Conservation (phyloP, 371 early-diverging fungal genomes). For the Apophysomyces elegans region DNA sequence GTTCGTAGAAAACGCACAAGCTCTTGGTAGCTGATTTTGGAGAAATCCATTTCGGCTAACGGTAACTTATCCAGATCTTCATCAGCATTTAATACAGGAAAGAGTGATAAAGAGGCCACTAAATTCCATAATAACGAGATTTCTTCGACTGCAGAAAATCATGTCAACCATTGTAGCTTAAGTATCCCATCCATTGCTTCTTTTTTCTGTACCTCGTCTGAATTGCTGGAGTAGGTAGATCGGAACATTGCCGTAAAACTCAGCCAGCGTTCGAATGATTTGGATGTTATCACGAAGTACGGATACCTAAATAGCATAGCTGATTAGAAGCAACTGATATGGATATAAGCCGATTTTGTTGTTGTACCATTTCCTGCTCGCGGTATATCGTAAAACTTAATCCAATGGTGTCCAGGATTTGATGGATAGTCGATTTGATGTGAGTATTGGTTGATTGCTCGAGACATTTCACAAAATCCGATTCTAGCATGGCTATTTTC, state of each 20-base stretch:
- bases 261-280: background rate
- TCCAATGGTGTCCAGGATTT: background rate
- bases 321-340: background rate
- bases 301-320: background rate
- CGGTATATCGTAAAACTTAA: background rate
- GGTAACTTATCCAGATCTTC: background rate
- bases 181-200: too few species aligned
- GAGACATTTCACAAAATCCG: background rate
- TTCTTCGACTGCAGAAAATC: background rate
- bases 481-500: background rate
- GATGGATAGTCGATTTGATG: background rate
- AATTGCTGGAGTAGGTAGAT: conserved; percentile 2
- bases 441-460: background rate
- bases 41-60: background rate
- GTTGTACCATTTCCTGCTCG: background rate
- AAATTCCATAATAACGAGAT: background rate
- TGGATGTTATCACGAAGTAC: background rate
- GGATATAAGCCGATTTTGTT: background rate
- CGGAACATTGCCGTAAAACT: background rate
- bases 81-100: background rate
- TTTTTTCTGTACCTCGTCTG: background rate
- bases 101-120: background rate
- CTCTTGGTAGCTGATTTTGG: background rate
- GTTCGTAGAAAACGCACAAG: background rate
- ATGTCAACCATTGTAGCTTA: too few species aligned